A percentile compares a stretch with the other conserved stretches of the same genome.
Evolutionary conservation across 176 grass and related monocot species (phyloP).

Genomic region (Juncus effusus): DNA sequence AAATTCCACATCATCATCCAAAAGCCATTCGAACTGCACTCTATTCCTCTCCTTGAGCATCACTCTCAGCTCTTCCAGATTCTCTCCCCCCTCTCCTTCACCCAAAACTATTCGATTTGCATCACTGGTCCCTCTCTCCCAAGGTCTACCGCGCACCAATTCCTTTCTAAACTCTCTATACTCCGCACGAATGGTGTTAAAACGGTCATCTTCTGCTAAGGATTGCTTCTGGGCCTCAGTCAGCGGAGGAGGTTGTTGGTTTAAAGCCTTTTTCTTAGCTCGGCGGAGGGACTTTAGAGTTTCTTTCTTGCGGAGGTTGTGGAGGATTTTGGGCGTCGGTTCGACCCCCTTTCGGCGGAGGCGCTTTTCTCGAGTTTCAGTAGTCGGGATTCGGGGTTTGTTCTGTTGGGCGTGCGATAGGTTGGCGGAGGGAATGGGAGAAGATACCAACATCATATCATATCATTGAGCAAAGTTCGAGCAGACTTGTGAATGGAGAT

Average conservation of each 20-base stretch:
- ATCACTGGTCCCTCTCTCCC: constrained; percentile 34
- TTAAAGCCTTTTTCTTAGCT: constrained; percentile 44
- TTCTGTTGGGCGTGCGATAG: constrained; percentile 4
- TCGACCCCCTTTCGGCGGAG: constrained; percentile 61
- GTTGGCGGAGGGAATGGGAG: constrained; percentile 18
- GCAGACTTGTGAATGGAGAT: too few species aligned
- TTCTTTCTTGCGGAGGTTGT: constrained; percentile 83
- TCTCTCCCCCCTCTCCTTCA: constrained; percentile 23
- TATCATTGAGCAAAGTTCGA: too few species aligned
- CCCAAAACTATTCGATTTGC: constrained; percentile 26
- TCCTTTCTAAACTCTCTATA: constrained; percentile 51
- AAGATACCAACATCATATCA: constrained; percentile 33
- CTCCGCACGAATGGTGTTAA: constrained; percentile 52
- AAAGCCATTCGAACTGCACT: constrained; percentile 49
- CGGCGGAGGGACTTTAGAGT: constrained; percentile 67
- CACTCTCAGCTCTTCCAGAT: constrained; percentile 55
- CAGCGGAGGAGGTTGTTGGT: constrained; percentile 17
- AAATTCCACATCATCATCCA: constrained; percentile 64
- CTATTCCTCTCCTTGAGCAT: constrained; percentile 64
- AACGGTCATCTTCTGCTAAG: constrained; percentile 46
- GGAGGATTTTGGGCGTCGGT: constrained; percentile 80
- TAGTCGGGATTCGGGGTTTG: constrained; percentile 29
- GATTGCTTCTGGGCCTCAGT: constrained; percentile 15
- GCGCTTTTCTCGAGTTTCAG: constrained; percentile 50
- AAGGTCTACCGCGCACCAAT: constrained; percentile 44